phyloP scores from a whole-genome alignment of 768 basidiomycete species.

The Suillus subaureus region DNA sequence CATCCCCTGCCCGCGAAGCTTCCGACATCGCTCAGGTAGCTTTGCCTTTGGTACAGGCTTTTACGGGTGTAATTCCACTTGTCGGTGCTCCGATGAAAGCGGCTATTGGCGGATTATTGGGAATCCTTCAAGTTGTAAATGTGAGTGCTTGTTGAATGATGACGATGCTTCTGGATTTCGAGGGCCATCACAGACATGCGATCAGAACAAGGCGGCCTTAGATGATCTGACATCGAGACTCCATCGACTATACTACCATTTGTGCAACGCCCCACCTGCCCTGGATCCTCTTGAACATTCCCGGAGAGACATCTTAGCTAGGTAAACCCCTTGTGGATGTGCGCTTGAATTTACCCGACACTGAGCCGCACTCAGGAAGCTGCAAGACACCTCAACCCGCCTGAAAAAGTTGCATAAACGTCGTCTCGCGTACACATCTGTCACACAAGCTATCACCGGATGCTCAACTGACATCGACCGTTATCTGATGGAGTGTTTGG shows the following conservation, averaged over 20 bases:
- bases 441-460: not conserved
- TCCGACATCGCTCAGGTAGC: not conserved
- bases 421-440: not conserved
- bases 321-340: not conserved
- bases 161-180: not conserved
- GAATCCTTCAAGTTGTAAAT: not conserved
- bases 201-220: not conserved
- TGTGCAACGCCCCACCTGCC: not conserved
- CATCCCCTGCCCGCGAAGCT: not conserved
- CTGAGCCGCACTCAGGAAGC: not conserved
- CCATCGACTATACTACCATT: not conserved
- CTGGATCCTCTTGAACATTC: not conserved
- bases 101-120: not conserved
- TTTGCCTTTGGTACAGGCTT: not conserved
- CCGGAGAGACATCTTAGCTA: not conserved
- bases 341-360: not conserved
- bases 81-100: not conserved
- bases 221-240: not conserved
- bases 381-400: not conserved
- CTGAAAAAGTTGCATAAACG: not conserved
- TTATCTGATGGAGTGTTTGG: not conserved
- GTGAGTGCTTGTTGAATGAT: not conserved
- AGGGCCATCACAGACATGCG: not conserved
- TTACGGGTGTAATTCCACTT: not conserved
- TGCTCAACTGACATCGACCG: not conserved